A percentile compares a stretch with the other conserved stretches of the same genome.
Evolutionary conservation across 202 grass and related monocot species (phyloP).

Genomic region (Setaria viridis): DNA sequence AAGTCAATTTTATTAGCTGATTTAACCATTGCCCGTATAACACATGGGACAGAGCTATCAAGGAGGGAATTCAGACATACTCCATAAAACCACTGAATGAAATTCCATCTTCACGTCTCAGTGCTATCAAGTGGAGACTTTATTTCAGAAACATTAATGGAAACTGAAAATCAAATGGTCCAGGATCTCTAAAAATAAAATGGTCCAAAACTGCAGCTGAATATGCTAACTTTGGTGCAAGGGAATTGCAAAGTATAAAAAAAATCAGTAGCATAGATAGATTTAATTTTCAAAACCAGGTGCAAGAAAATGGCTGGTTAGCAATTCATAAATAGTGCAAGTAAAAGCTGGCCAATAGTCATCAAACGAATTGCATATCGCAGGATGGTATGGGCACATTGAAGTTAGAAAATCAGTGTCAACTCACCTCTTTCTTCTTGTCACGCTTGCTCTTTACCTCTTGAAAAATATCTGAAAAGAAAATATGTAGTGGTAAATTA

Average conservation of each 20-base stretch:
- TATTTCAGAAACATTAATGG: no score
- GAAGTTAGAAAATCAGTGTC: background rate
- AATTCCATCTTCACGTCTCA: no score
- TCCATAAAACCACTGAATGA: no score
- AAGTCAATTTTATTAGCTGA: no score
- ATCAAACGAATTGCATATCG: background rate
- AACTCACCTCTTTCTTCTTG: constrained; percentile 89
- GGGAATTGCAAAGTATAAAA: background rate
- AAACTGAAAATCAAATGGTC: no score
- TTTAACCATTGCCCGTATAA: no score
- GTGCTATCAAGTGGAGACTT: no score
- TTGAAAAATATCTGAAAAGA: constrained; percentile 83
- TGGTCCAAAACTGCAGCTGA: background rate
- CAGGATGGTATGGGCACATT: background rate
- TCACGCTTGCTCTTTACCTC: constrained; percentile 93
- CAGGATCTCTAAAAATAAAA: no score
- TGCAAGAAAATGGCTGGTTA: constrained; percentile 7
- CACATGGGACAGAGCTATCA: no score
- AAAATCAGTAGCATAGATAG: background rate
- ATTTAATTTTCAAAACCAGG: constrained; percentile 3
- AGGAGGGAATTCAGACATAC: no score
- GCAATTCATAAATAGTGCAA: constrained; percentile 27
- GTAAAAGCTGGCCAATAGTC: background rate
- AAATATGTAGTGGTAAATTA: constrained; percentile 22
- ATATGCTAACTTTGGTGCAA: background rate